Percentiles rank a stretch among this genome's conserved stretches.
phyloP scores from a whole-genome alignment of 352 stramenopile genomes.

The Elongisporangium undulatum region DNA sequence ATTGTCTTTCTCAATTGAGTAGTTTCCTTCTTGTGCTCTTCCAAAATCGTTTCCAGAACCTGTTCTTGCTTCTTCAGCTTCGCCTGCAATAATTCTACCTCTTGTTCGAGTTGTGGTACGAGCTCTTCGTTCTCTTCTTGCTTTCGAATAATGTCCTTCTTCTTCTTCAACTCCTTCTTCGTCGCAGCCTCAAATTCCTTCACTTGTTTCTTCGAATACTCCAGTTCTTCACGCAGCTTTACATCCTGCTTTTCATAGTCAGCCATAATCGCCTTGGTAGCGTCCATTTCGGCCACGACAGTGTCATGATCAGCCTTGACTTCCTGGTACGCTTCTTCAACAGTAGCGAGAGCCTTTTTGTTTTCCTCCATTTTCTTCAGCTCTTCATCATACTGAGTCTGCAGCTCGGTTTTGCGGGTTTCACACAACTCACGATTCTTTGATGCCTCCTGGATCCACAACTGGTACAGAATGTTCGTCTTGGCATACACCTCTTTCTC shows the following conservation, averaged over 20 bases:
- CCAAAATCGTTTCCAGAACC: constrained; percentile 82
- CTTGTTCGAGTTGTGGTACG: constrained; percentile 86
- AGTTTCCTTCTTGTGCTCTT: constrained; percentile 76
- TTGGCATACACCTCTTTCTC: constrained; percentile 96
- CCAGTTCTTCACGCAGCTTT: constrained; percentile 96
- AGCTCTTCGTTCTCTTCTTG: constrained; percentile 84
- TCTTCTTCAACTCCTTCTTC: constrained; percentile 91
- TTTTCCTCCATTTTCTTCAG: constrained; percentile 78
- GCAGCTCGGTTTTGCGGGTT: constrained; percentile 52
- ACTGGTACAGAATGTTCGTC: constrained; percentile 96
- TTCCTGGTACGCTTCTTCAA: constrained; percentile 80
- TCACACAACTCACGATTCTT: constrained; percentile 76
- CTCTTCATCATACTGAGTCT: constrained; percentile 74
- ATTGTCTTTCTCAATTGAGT: constrained; percentile 65
- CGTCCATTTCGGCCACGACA: constrained; percentile 83
- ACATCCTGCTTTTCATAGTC: constrained; percentile 97
- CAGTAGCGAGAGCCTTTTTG: constrained; percentile 62
- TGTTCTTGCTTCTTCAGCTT: constrained; percentile 84
- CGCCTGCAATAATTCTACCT: constrained; percentile 61
- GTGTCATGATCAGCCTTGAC: constrained; percentile 83
- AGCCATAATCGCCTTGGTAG: constrained; percentile 91
- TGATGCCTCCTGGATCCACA: constrained; percentile 82
- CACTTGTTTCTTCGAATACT: constrained; percentile 91
- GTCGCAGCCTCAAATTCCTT: constrained; percentile 91
- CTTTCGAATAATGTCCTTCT: constrained; percentile 78